Base-by-base conservation (phyloP, 2,329 filamentous ascomycete species). In the Fusarium albosuccineum region DNA sequence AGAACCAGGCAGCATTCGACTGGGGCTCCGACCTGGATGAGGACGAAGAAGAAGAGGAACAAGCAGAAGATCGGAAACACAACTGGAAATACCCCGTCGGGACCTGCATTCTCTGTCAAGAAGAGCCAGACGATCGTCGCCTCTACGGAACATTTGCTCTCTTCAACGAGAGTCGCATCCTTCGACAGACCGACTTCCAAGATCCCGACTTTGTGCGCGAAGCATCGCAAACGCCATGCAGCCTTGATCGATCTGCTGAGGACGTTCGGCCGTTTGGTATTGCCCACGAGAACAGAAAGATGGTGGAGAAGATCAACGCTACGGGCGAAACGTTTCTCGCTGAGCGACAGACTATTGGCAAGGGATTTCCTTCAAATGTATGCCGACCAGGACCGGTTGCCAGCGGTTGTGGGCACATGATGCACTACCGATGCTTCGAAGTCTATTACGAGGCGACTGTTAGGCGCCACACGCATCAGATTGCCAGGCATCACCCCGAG, bases 361-460 rank as follows among this genome's bases (percentile, higher is more conserved):
- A 94, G 78, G 96, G 96, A 0, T 99, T 97, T 74, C 91, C 93
- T 3, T 84, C 89, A 7, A 83, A 86, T 9, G 84, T 89, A 40
- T 89, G 89, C 34, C 84, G 86, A 29, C 83, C 87, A 16, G 96
- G 94, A 0, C 92, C 95, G 1, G 91, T 98, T 2, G 92, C 94
- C 10, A 92, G 92, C 36, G 93, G 95, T 9, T 99, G 96, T 78
- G 96, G 96, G 3, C 96, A 99, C 77, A 97, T 99, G 74, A 99
- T 99, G 96, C 96, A 99, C 78, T 98, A 92, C 77, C 89, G 88
- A 70, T 99, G 96, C 80, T 99, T 99, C 75, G 94, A 97, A 73
- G 88, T 92, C 40, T 99, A 98, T 75, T 91, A 93, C 68, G 88
- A 92, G 45, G 93, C 95, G 5, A 97, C 93, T 1, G 85, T 90